Evolutionary conservation across 306 rosid species (phyloP).

Genomic region (Vigna nakashimae): DNA sequence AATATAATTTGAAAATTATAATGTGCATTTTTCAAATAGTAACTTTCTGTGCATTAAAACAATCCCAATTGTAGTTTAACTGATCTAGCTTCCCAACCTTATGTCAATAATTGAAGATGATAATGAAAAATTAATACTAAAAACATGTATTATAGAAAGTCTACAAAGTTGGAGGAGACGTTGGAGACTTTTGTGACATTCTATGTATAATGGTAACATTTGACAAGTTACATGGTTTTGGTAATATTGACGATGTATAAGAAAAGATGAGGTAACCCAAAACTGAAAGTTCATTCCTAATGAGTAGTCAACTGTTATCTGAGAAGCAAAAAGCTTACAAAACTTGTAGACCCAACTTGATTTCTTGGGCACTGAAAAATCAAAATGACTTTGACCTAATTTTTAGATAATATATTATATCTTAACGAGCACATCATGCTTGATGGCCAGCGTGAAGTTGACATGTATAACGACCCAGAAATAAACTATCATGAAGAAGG

Average conservation of each 20-base stretch:
- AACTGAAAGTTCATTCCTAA: background rate
- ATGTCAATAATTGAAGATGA: conserved; percentile 10
- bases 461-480: background rate
- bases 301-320: background rate
- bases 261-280: background rate
- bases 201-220: background rate
- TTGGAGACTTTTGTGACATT: conserved; percentile 21
- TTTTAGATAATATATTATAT: conserved; percentile 1
- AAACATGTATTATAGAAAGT: background rate
- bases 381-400: background rate
- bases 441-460: background rate
- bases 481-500: conserved; percentile 12
- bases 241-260: background rate
- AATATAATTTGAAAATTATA: too few species aligned
- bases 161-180: conserved; percentile 21
- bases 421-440: background rate
- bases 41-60: background rate
- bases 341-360: background rate
- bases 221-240: conserved; percentile 13
- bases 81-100: background rate
- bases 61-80: background rate
- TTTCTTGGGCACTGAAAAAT: background rate
- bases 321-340: conserved; percentile 22
- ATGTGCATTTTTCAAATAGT: background rate
- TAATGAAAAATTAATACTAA: background rate